Base-by-base conservation (phyloP, 2,329 filamentous ascomycete genomes). In the Cyclaneusma minus region DNA sequence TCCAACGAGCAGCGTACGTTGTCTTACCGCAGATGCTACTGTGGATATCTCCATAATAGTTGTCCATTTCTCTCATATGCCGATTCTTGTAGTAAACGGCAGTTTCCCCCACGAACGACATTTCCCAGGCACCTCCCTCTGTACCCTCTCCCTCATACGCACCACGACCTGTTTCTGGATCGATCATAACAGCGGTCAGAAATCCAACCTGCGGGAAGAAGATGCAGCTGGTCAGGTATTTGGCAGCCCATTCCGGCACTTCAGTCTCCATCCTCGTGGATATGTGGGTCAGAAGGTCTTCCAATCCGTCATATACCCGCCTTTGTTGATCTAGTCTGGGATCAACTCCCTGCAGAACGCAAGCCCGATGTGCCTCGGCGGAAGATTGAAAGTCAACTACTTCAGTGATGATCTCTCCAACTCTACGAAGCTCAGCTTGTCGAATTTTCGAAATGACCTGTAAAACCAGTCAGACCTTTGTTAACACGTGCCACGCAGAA, bases 171-270 rank as follows among this genome's bases (percentile, higher is more conserved):
- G 64, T 70, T 2, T 57, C 47, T 9, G 60, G 53, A 37, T 83
- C 67, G 3, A 74, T 49, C 2, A 64, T 64, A 10, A 92, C 72
- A 0, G 77, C 72, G 3, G 84, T 79, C 19, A 94, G 64, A 44
- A 94, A 98, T 0, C 89, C 89, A 19, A 94, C 68, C 42, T 93
- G 84, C 1, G 85, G 87, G 34, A 92, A 78, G 47, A 89, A 93
- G 11, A 89, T 77, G 35, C 91, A 91, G 29, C 85, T 85, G 17
- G 63, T 58, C 9, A 75, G 52, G 32, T 65, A 59, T 16, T 51
- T 45, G 14, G 48, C 48, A 11, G 60, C 59, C 59, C 63, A 62
- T 32, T 64, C 58, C 1, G 84, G 76, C 12, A 89, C 56, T 2
- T 62, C 59, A 9, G 51, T 48, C 1, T 66, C 65, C 30, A 93